A percentile compares a stretch with the other conserved stretches of the same genome.
These are phyloP conservation scores for Candida jianshihensis DNA, from an alignment of 805 yeast species.

Conservation along the genomic window DNA sequence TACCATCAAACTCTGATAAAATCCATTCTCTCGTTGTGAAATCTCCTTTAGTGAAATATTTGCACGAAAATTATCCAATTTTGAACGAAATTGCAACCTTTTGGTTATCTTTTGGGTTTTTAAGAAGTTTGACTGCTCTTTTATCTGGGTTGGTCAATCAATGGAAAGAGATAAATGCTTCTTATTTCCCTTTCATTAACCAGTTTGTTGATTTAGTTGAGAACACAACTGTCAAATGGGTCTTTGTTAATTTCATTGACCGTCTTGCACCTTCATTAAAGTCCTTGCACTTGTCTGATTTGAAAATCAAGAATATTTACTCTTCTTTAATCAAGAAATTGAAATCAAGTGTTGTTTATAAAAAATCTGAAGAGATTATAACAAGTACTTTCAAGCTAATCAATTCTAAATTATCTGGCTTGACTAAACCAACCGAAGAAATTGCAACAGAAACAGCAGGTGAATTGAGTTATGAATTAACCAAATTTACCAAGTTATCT, in stretches of 20 bases:
- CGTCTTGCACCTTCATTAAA: background rate
- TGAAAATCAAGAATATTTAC: background rate
- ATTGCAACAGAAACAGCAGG: conserved; percentile 1
- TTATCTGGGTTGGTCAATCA: conserved; percentile 2
- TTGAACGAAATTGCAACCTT: background rate
- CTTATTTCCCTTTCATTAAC: conserved; percentile 4
- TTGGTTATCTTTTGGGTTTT: background rate
- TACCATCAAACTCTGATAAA: background rate
- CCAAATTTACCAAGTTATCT: background rate
- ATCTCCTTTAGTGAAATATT: background rate
- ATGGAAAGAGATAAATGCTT: conserved; percentile 1
- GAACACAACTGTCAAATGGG: background rate
- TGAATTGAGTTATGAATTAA: background rate
- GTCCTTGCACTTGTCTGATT: background rate
- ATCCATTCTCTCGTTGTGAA: background rate
- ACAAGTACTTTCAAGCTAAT: background rate
- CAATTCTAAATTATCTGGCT: conserved; percentile 2
- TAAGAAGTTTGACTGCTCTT: background rate
- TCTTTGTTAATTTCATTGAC: background rate
- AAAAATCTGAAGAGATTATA: background rate
- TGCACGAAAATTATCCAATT: background rate
- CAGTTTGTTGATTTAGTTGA: conserved; percentile 1
- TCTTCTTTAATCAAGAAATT: background rate
- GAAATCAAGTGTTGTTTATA: conserved; percentile 1
- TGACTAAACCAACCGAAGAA: background rate